A percentile compares a stretch with the other conserved stretches of the same genome.
Evolutionary conservation across 352 stramenopile genomes (phyloP).

Genomic region (Globisporangium abappressorium): DNA sequence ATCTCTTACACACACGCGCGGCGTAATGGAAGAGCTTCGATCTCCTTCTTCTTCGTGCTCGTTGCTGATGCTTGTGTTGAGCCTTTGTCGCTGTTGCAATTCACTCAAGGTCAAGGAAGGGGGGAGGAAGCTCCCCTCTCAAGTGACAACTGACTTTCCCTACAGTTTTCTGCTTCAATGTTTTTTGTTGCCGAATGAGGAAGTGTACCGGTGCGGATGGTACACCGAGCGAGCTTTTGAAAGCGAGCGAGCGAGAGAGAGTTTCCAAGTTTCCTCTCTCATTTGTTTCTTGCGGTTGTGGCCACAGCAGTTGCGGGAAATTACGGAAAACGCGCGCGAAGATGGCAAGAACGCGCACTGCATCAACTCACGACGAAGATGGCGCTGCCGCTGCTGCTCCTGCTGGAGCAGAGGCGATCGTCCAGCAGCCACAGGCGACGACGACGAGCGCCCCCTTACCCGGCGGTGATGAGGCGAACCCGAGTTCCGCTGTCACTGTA

Average conservation of each 20-base stretch:
- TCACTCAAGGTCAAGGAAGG: neutral
- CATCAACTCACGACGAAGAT: constrained; percentile 1
- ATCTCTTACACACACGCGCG: neutral
- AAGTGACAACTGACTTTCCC: neutral
- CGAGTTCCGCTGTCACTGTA: neutral
- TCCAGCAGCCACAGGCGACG: neutral
- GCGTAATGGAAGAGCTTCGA: constrained; percentile 5
- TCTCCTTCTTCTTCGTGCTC: neutral
- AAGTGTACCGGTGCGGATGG: neutral
- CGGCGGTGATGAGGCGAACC: neutral
- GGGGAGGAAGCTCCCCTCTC: constrained; percentile 4
- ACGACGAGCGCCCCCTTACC: neutral
- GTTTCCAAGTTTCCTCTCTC: neutral
- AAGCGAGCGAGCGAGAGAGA: neutral
- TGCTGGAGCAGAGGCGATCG: neutral
- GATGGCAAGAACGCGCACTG: constrained; percentile 12
- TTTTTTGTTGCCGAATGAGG: neutral
- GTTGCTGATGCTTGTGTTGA: constrained; percentile 4
- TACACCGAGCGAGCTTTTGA: neutral
- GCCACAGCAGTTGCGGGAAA: constrained; percentile 12
- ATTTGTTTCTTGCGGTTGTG: constrained; percentile 14
- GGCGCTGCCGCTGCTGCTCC: neutral
- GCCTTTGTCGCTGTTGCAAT: constrained; percentile 2
- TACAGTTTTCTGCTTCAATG: neutral
- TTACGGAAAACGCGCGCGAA: constrained; percentile 14